Evolutionary conservation across 768 basidiomycete species (phyloP), one percentile per base, ranked within the genome.

Genomic region (Lentinula edodes): DNA sequence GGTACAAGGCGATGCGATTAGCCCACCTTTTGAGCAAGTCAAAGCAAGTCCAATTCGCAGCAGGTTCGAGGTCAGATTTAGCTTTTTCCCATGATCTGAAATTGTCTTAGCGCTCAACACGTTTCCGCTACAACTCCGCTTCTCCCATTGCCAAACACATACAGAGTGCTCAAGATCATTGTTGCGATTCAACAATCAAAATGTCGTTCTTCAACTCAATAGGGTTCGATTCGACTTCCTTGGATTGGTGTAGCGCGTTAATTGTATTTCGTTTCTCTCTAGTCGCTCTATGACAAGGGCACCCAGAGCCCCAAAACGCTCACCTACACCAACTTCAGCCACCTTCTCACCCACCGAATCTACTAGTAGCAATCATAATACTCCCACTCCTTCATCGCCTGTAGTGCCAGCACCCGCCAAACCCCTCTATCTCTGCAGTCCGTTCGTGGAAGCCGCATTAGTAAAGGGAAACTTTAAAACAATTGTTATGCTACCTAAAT

Each of bases 401-500:
- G 62, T 67, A 39, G 62, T 71, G 9, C 52, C 63, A 2, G 58
- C 72, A 28, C 67, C 68, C 35, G 69, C 73, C 42, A 91, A 90
- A 66, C 86, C 91, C 4, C 76, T 98, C 32, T 97, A 95, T 73
- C 80, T 98, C 8, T 94, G 90, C 74, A 91, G 91, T 66, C 96
- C 96, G 3, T 99, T 99, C 71, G 95, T 96, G 57, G 95, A 97
- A 70, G 93, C 95, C 1, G 93, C 96, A 0, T 82, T 99, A 35
- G 95, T 99, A 65, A 98, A 97, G 72, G 97, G 83, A 28, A 96
- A 95, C 72, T 98, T 98, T 80, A 98, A 98, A 77, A 98, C 95
- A 1, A 98, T 99, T 66, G 95, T 98, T 52, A 81, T 83, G 79
- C 83, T 95, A 36, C 97, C 97, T 16, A 56, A 56, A 34, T 98